Evolutionary conservation across 192 early-diverging fungal species (phyloP).

Genomic region (Podochytrium sp.): DNA sequence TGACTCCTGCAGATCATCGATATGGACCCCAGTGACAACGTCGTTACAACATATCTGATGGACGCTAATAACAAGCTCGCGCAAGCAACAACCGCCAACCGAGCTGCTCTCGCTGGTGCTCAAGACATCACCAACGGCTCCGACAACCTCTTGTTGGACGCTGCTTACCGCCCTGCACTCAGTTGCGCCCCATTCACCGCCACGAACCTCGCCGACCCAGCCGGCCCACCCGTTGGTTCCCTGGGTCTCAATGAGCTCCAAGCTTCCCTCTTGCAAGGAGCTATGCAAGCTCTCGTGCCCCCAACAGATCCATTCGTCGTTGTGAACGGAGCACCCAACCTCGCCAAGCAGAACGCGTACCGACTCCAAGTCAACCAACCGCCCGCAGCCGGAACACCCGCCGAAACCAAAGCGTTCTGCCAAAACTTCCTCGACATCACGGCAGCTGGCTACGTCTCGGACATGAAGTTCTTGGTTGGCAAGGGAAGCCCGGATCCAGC

Average conservation of each 20-base stretch:
- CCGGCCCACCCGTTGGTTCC: not conserved
- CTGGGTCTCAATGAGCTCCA: constrained; percentile 25
- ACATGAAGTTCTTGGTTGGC: constrained; percentile 16
- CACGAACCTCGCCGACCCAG: constrained; percentile 10
- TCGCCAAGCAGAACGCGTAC: constrained; percentile 27
- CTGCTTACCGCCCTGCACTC: constrained; percentile 3
- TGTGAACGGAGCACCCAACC: not conserved
- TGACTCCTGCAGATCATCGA: too few relatives aligned
- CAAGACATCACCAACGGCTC: constrained; percentile 25
- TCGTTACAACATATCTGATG: constrained; percentile 16
- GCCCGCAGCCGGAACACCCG: not conserved
- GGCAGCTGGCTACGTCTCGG: constrained; percentile 1
- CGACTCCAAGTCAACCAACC: constrained; percentile 27
- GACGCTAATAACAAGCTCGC: constrained; percentile 11
- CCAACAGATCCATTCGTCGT: constrained; percentile 13
- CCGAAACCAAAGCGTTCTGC: not conserved
- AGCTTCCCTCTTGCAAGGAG: constrained; percentile 6
- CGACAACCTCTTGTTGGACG: constrained; percentile 28
- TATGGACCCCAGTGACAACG: constrained; percentile 32
- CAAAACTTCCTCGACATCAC: constrained; percentile 9
- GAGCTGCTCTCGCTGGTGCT: not conserved
- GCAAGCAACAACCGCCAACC: constrained; percentile 15
- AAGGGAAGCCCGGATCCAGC: constrained; percentile 3
- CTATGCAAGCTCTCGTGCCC: constrained; percentile 11
- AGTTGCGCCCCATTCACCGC: constrained; percentile 27